phyloP scores from a whole-genome alignment of 2,329 filamentous ascomycete genomes.

The Sarocladium oryzae region DNA sequence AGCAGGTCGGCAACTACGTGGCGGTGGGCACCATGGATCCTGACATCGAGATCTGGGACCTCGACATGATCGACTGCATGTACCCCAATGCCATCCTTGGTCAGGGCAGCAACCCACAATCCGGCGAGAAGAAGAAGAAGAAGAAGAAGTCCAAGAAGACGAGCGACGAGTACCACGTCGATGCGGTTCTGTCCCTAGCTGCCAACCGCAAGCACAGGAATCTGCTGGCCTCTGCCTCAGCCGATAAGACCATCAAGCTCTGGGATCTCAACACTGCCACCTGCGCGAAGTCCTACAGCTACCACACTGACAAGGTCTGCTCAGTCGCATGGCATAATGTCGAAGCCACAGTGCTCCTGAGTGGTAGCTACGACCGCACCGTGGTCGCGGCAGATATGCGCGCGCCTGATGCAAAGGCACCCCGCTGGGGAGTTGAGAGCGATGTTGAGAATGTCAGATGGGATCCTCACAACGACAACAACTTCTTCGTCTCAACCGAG shows the following conservation, averaged over 20 bases:
- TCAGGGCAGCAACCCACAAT: conserved; percentile 51
- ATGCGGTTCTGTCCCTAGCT: conserved; percentile 83
- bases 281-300: conserved; percentile 90
- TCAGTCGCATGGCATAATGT: conserved; percentile 87
- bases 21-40: conserved; percentile 96
- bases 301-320: conserved; percentile 98
- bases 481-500: conserved; percentile 93
- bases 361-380: conserved; percentile 91
- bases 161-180: conserved; percentile 89
- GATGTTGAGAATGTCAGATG: conserved; percentile 90
- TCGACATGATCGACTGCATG: conserved; percentile 95
- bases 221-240: conserved; percentile 87
- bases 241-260: conserved; percentile 94
- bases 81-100: conserved; percentile 96
- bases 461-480: conserved; percentile 89
- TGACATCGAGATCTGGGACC: conserved; percentile 97
- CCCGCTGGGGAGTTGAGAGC: conserved; percentile 88
- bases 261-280: conserved; percentile 92
- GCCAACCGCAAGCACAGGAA: conserved; percentile 93
- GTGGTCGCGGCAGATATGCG: conserved; percentile 95
- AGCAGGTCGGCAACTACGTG: conserved; percentile 78
- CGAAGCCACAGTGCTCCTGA: conserved; percentile 82
- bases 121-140: conserved; percentile 25
- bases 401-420: conserved; percentile 72
- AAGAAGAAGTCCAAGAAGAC: conserved; percentile 83